phyloP scores from a whole-genome alignment of 1,284 basidiomycete genomes.

The Volvariella volvacea region DNA sequence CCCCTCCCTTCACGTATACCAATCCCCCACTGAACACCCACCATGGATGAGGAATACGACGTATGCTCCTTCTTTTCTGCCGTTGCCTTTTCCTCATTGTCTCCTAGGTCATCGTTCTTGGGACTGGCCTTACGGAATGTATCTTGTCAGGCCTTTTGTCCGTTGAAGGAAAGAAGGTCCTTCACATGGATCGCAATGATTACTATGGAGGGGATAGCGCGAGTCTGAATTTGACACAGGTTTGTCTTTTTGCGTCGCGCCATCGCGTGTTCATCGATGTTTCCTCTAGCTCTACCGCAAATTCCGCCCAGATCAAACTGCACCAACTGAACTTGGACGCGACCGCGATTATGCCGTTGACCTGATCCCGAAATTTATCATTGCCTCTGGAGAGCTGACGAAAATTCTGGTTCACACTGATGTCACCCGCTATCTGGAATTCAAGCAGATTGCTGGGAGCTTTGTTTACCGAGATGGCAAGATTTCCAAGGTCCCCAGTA shows the following conservation, averaged over 20 bases:
- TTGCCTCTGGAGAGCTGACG: slow-evolving; percentile 96
- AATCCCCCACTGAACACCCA: slow-evolving; percentile 15
- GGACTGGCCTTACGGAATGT: slow-evolving; percentile 97
- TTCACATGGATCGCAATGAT: slow-evolving; percentile 99
- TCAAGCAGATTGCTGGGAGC: slow-evolving; percentile 99
- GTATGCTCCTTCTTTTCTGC: slow-evolving; percentile 32
- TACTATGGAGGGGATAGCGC: slow-evolving; percentile 99
- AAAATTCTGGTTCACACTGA: slow-evolving; percentile 99
- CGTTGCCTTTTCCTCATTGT: slow-evolving; percentile 10
- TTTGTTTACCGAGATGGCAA: slow-evolving; percentile 96
- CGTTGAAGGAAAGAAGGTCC: slow-evolving; percentile 98
- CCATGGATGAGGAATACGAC: slow-evolving; percentile 89
- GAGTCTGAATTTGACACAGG: slow-evolving; percentile 96
- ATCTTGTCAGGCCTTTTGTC: slow-evolving; percentile 95
- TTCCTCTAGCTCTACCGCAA: slow-evolving; percentile 84
- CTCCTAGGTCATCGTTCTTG: slow-evolving; percentile 82
- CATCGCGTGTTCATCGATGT: slow-evolving; percentile 8
- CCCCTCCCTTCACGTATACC: slow-evolving; percentile 11
- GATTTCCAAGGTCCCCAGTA: slow-evolving; percentile 98
- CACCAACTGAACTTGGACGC: slow-evolving; percentile 79
- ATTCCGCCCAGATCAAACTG: slow-evolving; percentile 74
- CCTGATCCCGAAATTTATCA: slow-evolving; percentile 96
- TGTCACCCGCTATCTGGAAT: slow-evolving; percentile 98
- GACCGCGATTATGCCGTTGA: slow-evolving; percentile 96
- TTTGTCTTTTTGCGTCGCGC: slow-evolving; percentile 23